Evolutionary conservation across 2,329 filamentous ascomycete species (phyloP).

Genomic region (Orbilia ellipsospora): DNA sequence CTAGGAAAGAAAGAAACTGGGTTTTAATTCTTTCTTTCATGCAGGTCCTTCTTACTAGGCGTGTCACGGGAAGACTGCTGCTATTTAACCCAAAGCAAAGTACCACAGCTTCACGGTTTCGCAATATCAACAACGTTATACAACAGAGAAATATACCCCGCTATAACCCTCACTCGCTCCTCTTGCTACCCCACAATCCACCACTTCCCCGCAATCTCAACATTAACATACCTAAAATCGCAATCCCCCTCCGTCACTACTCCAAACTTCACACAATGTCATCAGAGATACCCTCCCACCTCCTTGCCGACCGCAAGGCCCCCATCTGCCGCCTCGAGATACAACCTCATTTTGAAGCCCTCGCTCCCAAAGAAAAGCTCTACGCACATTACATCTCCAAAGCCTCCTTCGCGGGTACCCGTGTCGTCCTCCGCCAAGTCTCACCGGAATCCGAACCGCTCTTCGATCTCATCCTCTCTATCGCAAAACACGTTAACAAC

Average conservation of each 20-base stretch:
- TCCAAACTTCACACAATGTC: constrained; percentile 24
- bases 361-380: constrained; percentile 80
- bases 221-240: neutral
- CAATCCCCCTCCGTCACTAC: neutral
- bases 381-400: constrained; percentile 88
- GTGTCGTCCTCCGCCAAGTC: constrained; percentile 82
- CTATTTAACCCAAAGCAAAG: constrained; percentile 43
- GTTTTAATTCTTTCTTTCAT: constrained; percentile 15
- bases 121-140: neutral
- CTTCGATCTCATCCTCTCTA: constrained; percentile 80
- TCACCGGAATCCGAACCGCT: constrained; percentile 84
- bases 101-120: constrained; percentile 7
- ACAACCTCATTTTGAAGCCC: constrained; percentile 87
- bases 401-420: constrained; percentile 79
- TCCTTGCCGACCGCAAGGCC: constrained; percentile 90
- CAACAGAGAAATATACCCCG: neutral
- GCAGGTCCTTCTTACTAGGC: constrained; percentile 42
- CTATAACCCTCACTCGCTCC: neutral
- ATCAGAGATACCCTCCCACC: constrained; percentile 32
- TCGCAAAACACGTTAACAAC: constrained; percentile 74
- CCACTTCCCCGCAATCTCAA: neutral
- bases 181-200: constrained; percentile 11
- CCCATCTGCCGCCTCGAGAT: constrained; percentile 88
- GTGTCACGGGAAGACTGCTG: constrained; percentile 27
- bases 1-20: neutral